Base-by-base conservation (phyloP, 2,329 filamentous ascomycete species). In the Penicillium sp. region DNA sequence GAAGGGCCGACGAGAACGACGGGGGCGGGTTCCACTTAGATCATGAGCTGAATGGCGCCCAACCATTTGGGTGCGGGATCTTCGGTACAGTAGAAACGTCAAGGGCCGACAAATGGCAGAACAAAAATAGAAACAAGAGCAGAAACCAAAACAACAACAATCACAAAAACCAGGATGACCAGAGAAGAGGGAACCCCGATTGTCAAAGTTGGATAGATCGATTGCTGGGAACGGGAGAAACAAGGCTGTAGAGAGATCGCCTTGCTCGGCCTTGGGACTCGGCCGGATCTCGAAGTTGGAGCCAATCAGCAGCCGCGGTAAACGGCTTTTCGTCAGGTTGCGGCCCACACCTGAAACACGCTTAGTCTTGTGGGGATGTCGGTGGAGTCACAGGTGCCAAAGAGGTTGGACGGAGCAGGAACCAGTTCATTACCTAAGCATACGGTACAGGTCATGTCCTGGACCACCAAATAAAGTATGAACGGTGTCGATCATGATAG, bases 261-360 rank as follows among this genome's bases (percentile, higher is more conserved):
- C 47, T 29, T 29, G 27, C 27, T 53, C 33, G 26, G 46, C n/a
- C 14, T 27, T 43, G 35, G 33, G 48, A 56, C 58, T 60, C 60
- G 58, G 58, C 58, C 60, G 60, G 60, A 62, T 60, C 58, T 60
- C 48, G 55, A 56, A 56, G 44, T 22, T 55, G 13, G 43, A 21
- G 22, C 56, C 59, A 55, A 57, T 61, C 51, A 53, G 14, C 31
- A 5, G 27, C 49, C 46, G 27, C 43, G 35, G 26, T 14, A 37
- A 24, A 37, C 11, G 29, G 33, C 48, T 35, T 49, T 54, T 60
- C 53, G 57, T 63, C 60, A 58, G 54, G 48, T 52, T 26, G 33
- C 4, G 44, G 54, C 63, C 62, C 62, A 64, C 62, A 58, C 47
- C 53, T 64, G 62, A 64, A 63, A 64, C 60, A 63, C 55, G 50